phyloP scores from a whole-genome alignment of 139 green algal species.

The Auxenochlorella protothecoides region DNA sequence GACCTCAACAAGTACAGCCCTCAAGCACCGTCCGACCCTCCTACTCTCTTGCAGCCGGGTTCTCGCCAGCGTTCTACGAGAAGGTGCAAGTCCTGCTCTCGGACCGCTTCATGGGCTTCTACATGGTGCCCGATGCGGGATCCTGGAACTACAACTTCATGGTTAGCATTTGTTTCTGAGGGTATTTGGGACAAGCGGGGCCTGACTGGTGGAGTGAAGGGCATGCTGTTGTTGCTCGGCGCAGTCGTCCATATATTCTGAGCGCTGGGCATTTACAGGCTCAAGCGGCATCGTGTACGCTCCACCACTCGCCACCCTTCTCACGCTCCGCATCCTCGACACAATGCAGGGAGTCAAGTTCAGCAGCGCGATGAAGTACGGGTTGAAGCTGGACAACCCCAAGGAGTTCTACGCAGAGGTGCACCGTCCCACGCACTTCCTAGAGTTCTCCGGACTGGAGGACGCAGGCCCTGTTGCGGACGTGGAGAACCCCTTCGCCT shows the following conservation, averaged over 20 bases:
- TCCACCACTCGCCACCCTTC: neutral
- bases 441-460: conserved; percentile 93
- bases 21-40: too few relatives aligned
- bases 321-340: neutral
- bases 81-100: conserved; percentile 96
- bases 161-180: conserved; percentile 13
- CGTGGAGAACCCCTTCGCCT: conserved; percentile 77
- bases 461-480: conserved; percentile 75
- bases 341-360: conserved; percentile 48
- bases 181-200: too few relatives aligned
- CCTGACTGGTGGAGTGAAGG: too few relatives aligned
- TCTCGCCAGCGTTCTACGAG: conserved; percentile 90
- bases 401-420: conserved; percentile 90
- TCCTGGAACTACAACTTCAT: conserved; percentile 99
- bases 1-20: too few relatives aligned
- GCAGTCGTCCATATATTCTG: too few relatives aligned
- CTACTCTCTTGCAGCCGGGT: conserved; percentile 47
- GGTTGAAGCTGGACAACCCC: conserved; percentile 80
- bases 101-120: conserved; percentile 98
- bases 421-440: conserved; percentile 89
- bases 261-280: too few relatives aligned
- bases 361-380: conserved; percentile 66
- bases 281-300: too few relatives aligned
- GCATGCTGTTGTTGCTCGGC: too few relatives aligned
- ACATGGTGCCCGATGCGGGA: conserved; percentile 87